A percentile compares a stretch with the other conserved stretches of the same genome.
Evolutionary conservation across 345 rosid genomes (phyloP).

Genomic region (Abelmoschus esculentus): DNA sequence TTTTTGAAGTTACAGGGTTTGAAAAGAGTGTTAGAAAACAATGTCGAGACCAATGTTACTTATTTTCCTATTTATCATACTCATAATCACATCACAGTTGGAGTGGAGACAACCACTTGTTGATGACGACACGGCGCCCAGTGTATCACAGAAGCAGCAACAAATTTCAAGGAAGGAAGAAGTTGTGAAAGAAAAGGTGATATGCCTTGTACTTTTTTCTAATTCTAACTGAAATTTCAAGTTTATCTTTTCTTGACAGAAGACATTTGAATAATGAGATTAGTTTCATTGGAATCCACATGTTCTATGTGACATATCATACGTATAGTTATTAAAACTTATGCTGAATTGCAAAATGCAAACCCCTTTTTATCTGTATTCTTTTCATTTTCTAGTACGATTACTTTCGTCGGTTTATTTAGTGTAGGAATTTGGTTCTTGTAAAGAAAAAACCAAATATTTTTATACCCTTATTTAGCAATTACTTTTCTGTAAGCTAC

Average conservation of each 20-base stretch:
- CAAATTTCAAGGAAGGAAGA: conserved; percentile 54
- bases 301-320: not conserved
- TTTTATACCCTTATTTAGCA: not conserved
- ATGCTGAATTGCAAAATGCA: not conserved
- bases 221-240: not conserved
- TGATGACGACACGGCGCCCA: conserved; percentile 50
- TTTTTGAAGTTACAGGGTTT: conserved; percentile 24
- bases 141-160: conserved; percentile 47
- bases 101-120: conserved; percentile 91
- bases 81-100: conserved; percentile 77
- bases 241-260: not conserved
- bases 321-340: not conserved
- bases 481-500: not conserved
- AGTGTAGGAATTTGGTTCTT: not conserved
- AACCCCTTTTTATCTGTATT: not conserved
- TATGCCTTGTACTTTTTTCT: not conserved
- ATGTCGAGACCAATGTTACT: conserved; percentile 78
- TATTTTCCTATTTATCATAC: conserved; percentile 60
- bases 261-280: not conserved
- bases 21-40: conserved; percentile 22
- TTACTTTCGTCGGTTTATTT: not conserved
- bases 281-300: not conserved
- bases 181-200: conserved; percentile 78
- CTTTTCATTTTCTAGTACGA: not conserved
- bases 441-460: not conserved